Conservation (phyloP, 2,329 filamentous ascomycete genomes). For the Dactylellina leptospora region DNA sequence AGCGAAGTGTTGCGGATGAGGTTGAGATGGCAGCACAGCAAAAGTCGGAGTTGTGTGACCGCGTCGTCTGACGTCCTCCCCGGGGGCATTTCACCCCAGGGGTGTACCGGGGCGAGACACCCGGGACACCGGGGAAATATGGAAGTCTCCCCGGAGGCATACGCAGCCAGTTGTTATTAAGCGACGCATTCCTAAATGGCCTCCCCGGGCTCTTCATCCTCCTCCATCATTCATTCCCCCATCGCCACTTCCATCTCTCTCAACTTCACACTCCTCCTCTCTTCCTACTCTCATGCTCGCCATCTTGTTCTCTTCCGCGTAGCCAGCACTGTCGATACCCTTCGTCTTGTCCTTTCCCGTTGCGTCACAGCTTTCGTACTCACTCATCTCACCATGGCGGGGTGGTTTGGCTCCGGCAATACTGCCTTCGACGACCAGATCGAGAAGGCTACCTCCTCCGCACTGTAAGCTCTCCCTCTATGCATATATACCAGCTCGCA, state of each 20-base stretch:
- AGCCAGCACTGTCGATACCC: constrained; percentile 23
- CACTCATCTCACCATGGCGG: constrained; percentile 71
- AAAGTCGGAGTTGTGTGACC: too few species aligned
- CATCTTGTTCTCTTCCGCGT: constrained; percentile 3
- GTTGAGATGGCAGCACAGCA: too few species aligned
- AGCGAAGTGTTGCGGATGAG: too few species aligned
- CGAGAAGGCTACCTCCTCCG: constrained; percentile 91
- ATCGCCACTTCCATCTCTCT: background rate
- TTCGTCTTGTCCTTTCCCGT: constrained; percentile 29
- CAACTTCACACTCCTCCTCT: constrained; percentile 12
- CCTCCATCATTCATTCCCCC: background rate
- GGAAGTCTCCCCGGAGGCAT: too few species aligned
- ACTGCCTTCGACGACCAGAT: constrained; percentile 96
- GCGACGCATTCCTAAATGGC: too few species aligned
- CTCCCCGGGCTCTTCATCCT: too few species aligned
- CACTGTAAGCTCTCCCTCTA: constrained; percentile 72
- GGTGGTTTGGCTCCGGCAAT: constrained; percentile 93
- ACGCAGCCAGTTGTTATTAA: too few species aligned
- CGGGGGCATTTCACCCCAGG: too few species aligned
- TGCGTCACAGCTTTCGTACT: constrained; percentile 12
- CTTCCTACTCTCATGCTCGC: background rate
- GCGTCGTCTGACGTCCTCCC: too few species aligned
- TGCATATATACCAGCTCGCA: background rate
- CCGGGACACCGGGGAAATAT: too few species aligned
- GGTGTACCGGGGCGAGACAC: too few species aligned